A percentile compares a stretch with the other conserved stretches of the same genome.
phyloP scores from a whole-genome alignment of 2,329 filamentous ascomycete species.

The Bipolaris cookei region DNA sequence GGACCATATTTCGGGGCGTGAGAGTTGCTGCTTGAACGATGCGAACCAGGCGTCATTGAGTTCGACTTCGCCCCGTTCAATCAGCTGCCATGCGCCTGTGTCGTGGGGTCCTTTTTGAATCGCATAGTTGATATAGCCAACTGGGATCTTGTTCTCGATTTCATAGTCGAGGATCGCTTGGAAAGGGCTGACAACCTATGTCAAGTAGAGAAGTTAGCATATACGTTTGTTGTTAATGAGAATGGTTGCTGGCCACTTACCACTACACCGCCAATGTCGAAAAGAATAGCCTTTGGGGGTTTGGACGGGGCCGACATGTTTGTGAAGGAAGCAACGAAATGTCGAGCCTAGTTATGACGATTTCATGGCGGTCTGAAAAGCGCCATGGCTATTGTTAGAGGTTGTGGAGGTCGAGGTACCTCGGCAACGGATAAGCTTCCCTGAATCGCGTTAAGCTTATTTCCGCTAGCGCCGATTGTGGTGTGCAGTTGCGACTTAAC shows the following conservation, averaged over 20 bases:
- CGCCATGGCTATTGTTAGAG: slow-evolving; percentile 19
- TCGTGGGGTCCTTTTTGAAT: slow-evolving; percentile 79
- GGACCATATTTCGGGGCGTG: slow-evolving; percentile 70
- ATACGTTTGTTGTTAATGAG: neutral
- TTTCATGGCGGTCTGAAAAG: slow-evolving; percentile 28
- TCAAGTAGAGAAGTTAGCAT: slow-evolving; percentile 1
- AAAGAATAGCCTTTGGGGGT: slow-evolving; percentile 61
- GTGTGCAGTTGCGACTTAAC: neutral
- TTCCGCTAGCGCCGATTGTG: neutral
- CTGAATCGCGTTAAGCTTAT: neutral
- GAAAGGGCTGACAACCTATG: slow-evolving; percentile 85
- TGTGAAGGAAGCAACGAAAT: neutral
- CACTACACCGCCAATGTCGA: slow-evolving; percentile 96
- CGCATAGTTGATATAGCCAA: slow-evolving; percentile 89
- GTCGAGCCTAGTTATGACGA: slow-evolving; percentile 7
- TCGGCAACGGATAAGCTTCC: slow-evolving; percentile 29
- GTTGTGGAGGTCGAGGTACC: slow-evolving; percentile 25
- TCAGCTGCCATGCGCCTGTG: slow-evolving; percentile 80
- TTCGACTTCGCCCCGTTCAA: slow-evolving; percentile 82
- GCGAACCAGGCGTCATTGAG: slow-evolving; percentile 77
- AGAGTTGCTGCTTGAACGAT: slow-evolving; percentile 77
- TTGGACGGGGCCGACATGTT: slow-evolving; percentile 19
- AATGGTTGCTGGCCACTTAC: slow-evolving; percentile 66
- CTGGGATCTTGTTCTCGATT: slow-evolving; percentile 73
- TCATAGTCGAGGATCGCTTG: slow-evolving; percentile 95